A percentile compares a stretch with the other conserved stretches of the same genome.
These are phyloP conservation scores for Hyaloperonospora brassicae DNA, from an alignment of 352 stramenopile genomes.

Conservation along the genomic window DNA sequence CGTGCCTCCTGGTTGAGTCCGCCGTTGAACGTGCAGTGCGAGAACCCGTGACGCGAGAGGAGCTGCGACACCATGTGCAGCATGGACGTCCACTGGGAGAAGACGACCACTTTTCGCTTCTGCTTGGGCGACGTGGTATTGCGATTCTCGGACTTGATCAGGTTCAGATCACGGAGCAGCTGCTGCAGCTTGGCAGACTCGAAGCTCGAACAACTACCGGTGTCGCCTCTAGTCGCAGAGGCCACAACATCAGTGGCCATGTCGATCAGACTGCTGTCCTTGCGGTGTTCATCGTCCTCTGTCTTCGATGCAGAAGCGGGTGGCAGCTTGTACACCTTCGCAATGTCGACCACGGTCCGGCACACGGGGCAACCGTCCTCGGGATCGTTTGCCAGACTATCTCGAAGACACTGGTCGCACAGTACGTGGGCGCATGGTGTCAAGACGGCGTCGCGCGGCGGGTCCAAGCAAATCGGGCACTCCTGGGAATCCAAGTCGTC, in stretches of 20 bases:
- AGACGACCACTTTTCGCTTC: slow-evolving; percentile 82
- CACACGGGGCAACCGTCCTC: slow-evolving; percentile 75
- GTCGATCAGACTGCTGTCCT: neutral
- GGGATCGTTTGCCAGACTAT: slow-evolving; percentile 48
- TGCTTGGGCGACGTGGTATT: slow-evolving; percentile 12
- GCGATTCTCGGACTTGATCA: slow-evolving; percentile 48
- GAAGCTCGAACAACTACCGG: slow-evolving; percentile 30
- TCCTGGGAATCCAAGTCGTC: slow-evolving; percentile 71
- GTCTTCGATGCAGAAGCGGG: slow-evolving; percentile 14
- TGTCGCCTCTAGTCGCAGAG: neutral
- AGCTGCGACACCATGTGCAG: slow-evolving; percentile 71
- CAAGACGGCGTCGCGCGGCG: slow-evolving; percentile 56
- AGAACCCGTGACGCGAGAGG: slow-evolving; percentile 42
- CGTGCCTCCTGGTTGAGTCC: slow-evolving; percentile 57
- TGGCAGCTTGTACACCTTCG: slow-evolving; percentile 50
- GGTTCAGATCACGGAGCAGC: slow-evolving; percentile 52
- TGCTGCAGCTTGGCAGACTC: slow-evolving; percentile 66
- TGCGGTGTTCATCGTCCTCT: slow-evolving; percentile 3
- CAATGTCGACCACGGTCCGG: slow-evolving; percentile 47
- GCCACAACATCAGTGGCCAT: neutral
- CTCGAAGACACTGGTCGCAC: slow-evolving; percentile 65
- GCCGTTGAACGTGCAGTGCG: slow-evolving; percentile 67
- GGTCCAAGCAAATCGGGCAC: slow-evolving; percentile 81
- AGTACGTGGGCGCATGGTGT: slow-evolving; percentile 83
- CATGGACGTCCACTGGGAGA: slow-evolving; percentile 88